Evolutionary conservation across 352 stramenopile species (phyloP).

Genomic region (Discostella stelligera): DNA sequence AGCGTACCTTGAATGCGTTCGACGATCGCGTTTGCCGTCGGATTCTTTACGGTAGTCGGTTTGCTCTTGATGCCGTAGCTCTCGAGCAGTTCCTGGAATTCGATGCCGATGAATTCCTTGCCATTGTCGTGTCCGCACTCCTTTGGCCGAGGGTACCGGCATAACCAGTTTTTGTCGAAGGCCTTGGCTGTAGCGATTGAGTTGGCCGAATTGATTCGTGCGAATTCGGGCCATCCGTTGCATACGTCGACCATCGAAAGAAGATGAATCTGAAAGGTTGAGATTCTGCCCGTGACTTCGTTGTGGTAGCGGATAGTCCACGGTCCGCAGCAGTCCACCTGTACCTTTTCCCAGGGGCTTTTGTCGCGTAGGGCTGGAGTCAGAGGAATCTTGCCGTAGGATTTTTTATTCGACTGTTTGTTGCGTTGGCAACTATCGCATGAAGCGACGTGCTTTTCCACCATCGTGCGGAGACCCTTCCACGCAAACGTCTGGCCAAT

Average conservation of each 20-base stretch:
- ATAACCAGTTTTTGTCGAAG: slow-evolving; percentile 42
- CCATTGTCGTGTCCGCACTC: slow-evolving; percentile 37
- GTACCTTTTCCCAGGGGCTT: neutral
- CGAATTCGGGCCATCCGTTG: neutral
- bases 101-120: slow-evolving; percentile 32
- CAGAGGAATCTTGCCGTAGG: too few species aligned
- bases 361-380: too few species aligned
- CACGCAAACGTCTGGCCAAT: neutral
- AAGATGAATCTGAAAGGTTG: slow-evolving; percentile 9
- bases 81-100: slow-evolving; percentile 38
- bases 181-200: neutral
- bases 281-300: slow-evolving; percentile 1
- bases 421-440: slow-evolving; percentile 12
- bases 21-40: neutral
- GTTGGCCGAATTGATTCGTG: neutral
- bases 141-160: slow-evolving; percentile 21
- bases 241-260: slow-evolving; percentile 5
- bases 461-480: neutral
- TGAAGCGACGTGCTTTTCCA: slow-evolving; percentile 7
- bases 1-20: neutral
- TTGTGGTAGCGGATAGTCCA: neutral
- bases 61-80: slow-evolving; percentile 29
- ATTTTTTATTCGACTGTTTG: slow-evolving; percentile 4
- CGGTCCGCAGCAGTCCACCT: slow-evolving; percentile 5
- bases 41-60: slow-evolving; percentile 13